These are phyloP conservation scores for Actinomucor elegans DNA, from an alignment of 371 early-diverging fungal genomes.

Conservation along the genomic window DNA sequence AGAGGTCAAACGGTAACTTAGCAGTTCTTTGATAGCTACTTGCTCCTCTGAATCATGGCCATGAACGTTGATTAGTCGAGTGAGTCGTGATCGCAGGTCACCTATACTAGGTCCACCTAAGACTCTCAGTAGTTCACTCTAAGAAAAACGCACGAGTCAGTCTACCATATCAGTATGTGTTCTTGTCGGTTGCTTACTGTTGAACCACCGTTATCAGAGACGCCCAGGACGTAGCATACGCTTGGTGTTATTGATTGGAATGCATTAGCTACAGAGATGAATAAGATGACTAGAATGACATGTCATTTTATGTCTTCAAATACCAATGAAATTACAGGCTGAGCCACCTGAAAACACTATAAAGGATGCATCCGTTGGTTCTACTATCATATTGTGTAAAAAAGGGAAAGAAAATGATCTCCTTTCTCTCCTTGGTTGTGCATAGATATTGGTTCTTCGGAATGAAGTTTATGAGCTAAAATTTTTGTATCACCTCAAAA, in stretches of 20 bases:
- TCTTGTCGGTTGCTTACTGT: conserved; percentile 29
- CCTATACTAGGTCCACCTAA: conserved; percentile 75
- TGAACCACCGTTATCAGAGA: conserved; percentile 75
- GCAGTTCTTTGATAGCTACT: conserved; percentile 61
- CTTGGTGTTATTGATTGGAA: conserved; percentile 59
- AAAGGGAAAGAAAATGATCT: too few relatives aligned
- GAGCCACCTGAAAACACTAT: conserved; percentile 74
- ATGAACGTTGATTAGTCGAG: conserved; percentile 57
- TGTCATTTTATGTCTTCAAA: neutral
- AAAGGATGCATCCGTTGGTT: conserved; percentile 34
- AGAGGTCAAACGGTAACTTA: conserved; percentile 64
- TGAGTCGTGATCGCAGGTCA: conserved; percentile 62
- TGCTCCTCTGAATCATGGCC: conserved; percentile 30
- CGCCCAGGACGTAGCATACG: conserved; percentile 68
- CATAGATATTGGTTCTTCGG: too few relatives aligned
- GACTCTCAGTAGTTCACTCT: conserved; percentile 63
- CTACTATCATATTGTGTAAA: too few relatives aligned
- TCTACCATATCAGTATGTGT: neutral
- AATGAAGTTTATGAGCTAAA: too few relatives aligned
- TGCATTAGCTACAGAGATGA: conserved; percentile 24
- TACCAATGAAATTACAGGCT: conserved; percentile 64
- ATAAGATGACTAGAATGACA: neutral
- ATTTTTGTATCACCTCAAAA: too few relatives aligned
- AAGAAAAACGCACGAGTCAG: neutral
- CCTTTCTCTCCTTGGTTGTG: too few relatives aligned